Base-by-base conservation (phyloP, 805 yeast genomes). In the Cyberlindnera mississippiensis region DNA sequence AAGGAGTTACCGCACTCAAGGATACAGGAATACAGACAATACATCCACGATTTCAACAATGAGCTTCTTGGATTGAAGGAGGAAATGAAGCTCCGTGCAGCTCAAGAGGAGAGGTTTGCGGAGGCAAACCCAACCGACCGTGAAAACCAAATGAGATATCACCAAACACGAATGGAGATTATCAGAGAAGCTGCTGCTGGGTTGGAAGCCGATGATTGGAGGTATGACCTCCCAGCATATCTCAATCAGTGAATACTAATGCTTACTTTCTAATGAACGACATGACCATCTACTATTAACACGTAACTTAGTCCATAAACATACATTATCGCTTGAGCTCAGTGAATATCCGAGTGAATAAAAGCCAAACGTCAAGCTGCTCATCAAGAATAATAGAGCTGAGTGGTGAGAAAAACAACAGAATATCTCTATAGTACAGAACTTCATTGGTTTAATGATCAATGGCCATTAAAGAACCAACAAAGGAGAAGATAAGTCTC, bases 401-500 rank as follows among this genome's bases (percentile, higher is more conserved):
- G 8, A 20, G 9, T 20, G 24, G 9, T 20, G 9, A 20, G 9
- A 20, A 20, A 20, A 20, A 20, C 24, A 20, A n/a, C n/a, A n/a
- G n/a, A n/a, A n/a, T n/a, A n/a, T n/a, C n/a, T n/a, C 9, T 20
- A 20, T 20, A 20, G 9, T 20, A 20, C 24, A 20, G 9, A 20
- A 20, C 24, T 20, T 9, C 24, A 6, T 9, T 20, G 9, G 9
- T 9, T 20, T 20, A 20, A 9, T 27, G 6, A 22, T 67, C 65
- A 35, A 85, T 65, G 9, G 90, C 71, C 99, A 93, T 93, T 65
- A 93, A 77, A 38, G 96, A 87, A 40, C 97, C 99, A 48, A 93
- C 87, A 63, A 93, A 93, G 1, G 98, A 89, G 62, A 89, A 76
- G 44, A 93, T 85, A 69, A 93, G 80, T 64, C 98, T 80, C 34